phyloP scores from a whole-genome alignment of 495 filamentous ascomycete species.

The Podospora pseudocomata region DNA sequence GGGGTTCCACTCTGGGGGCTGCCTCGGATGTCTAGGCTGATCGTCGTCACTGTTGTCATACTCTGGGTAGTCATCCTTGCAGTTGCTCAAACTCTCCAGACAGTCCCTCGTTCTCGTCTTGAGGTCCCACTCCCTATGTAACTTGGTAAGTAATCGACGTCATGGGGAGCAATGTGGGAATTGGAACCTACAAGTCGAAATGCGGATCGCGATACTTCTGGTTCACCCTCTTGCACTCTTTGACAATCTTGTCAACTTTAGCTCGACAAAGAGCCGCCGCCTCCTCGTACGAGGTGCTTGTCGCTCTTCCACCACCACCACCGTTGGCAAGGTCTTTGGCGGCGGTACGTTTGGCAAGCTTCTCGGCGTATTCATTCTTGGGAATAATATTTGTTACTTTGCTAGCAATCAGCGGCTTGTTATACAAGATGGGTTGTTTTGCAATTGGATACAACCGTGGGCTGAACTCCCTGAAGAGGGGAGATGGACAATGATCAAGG shows the following conservation, averaged over 20 bases:
- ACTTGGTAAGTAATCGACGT: too few species aligned
- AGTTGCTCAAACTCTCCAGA: conserved; percentile 57
- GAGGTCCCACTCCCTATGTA: conserved; percentile 58
- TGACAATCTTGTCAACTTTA: conserved; percentile 77
- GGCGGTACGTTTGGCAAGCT: conserved; percentile 58
- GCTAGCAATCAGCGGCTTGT: neutral
- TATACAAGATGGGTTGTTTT: neutral
- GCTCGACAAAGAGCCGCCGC: conserved; percentile 63
- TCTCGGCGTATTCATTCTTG: conserved; percentile 65
- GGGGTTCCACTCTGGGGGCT: neutral
- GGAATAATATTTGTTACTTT: conserved; percentile 70
- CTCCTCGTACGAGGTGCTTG: conserved; percentile 67
- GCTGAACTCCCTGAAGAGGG: neutral
- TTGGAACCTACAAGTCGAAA: conserved; percentile 61
- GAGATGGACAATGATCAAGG: neutral
- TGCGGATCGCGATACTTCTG: conserved; percentile 86
- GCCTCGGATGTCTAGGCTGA: conserved; percentile 13
- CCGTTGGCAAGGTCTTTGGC: conserved; percentile 29
- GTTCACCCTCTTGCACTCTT: conserved; percentile 79
- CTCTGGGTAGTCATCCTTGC: conserved; percentile 34
- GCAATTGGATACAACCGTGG: neutral
- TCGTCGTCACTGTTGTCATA: conserved; percentile 44
- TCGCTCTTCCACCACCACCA: conserved; percentile 22
- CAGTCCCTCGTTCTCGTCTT: conserved; percentile 58
- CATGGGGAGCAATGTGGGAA: too few species aligned